Percentiles rank a stretch among this genome's conserved stretches.
These are phyloP conservation scores for Penicillium paneum DNA, from an alignment of 2,329 filamentous ascomycete species.

Conservation along the genomic window DNA sequence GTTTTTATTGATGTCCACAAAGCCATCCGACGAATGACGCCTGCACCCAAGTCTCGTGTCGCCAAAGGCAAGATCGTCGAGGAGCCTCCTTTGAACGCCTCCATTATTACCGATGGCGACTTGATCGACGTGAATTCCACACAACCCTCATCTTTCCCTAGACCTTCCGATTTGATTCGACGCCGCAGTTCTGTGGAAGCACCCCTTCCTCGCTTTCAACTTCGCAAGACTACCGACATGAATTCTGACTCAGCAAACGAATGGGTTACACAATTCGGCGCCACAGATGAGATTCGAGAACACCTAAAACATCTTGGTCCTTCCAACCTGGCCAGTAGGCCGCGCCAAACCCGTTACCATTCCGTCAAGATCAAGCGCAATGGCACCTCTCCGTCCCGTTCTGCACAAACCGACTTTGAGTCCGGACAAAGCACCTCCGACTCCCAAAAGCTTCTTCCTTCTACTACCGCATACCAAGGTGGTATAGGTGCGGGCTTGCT, in stretches of 20 bases:
- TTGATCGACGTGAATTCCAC: conserved; percentile 48
- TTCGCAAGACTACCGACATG: conserved; percentile 36
- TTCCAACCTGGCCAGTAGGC: conserved; percentile 60
- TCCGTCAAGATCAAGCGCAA: conserved; percentile 65
- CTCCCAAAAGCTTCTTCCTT: conserved; percentile 25
- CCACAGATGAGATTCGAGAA: conserved; percentile 55
- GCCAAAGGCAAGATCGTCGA: conserved; percentile 55
- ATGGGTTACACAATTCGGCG: conserved; percentile 47
- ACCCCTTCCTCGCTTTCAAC: conserved; percentile 40
- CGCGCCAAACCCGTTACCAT: conserved; percentile 59
- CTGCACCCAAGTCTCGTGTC: conserved; percentile 75
- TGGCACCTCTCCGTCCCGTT: conserved; percentile 33
- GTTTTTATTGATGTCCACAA: conserved; percentile 67
- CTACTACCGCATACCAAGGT: conserved; percentile 44
- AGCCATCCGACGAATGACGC: conserved; percentile 83
- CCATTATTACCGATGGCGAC: conserved; percentile 33
- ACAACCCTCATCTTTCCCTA: conserved; percentile 27
- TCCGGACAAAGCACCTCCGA: conserved; percentile 45
- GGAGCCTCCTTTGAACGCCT: conserved; percentile 39
- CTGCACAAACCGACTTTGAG: conserved; percentile 35
- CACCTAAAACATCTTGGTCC: conserved; percentile 63
- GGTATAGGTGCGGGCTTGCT: conserved; percentile 56
- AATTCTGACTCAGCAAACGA: conserved; percentile 27
- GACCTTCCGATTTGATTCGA: conserved; percentile 21
- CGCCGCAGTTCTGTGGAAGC: conserved; percentile 37